A percentile compares a stretch with the other conserved stretches of the same genome.
phyloP scores from a whole-genome alignment of 2,329 filamentous ascomycete species.

The Trichoderma citrinoviride region DNA sequence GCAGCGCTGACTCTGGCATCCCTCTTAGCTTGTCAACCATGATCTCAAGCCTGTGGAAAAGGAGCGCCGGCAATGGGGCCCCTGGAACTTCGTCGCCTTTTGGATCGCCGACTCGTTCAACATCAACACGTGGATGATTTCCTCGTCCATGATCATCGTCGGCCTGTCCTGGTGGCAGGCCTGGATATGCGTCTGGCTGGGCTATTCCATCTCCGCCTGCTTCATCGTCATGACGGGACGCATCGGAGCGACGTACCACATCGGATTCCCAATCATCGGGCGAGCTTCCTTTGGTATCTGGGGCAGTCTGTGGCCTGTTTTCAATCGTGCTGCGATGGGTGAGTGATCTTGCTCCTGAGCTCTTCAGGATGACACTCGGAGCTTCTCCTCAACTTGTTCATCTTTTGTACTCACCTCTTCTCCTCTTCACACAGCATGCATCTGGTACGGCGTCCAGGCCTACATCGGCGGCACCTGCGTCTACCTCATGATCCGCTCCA shows the following conservation, averaged over 20 bases:
- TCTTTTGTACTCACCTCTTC: background rate
- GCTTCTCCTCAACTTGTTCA: too few species aligned
- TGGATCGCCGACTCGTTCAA: slow-evolving; percentile 86
- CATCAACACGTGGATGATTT: slow-evolving; percentile 94
- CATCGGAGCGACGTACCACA: slow-evolving; percentile 83
- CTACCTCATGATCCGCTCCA: slow-evolving; percentile 81
- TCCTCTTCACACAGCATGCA: slow-evolving; percentile 53
- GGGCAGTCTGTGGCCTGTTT: slow-evolving; percentile 84
- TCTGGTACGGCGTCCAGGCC: slow-evolving; percentile 83
- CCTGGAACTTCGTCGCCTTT: slow-evolving; percentile 86
- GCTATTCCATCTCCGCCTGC: slow-evolving; percentile 71
- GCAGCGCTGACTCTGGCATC: slow-evolving; percentile 4
- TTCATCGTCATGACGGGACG: slow-evolving; percentile 78
- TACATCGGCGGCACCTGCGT: slow-evolving; percentile 86
- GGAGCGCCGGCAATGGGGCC: slow-evolving; percentile 75
- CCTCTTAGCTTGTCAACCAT: slow-evolving; percentile 67
- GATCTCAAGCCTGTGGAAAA: slow-evolving; percentile 80
- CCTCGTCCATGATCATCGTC: slow-evolving; percentile 72
- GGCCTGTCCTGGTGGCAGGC: slow-evolving; percentile 91
- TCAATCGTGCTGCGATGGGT: slow-evolving; percentile 82
- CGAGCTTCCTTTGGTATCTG: slow-evolving; percentile 83
- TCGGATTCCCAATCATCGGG: slow-evolving; percentile 79
- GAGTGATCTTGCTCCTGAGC: slow-evolving; percentile 24
- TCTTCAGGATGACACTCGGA: too few species aligned
- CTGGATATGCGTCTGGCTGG: slow-evolving; percentile 84